A percentile compares a stretch with the other conserved stretches of the same genome.
These are phyloP conservation scores for Raphanus raphanistrum DNA, from an alignment of 345 rosid genomes.

Conservation along the genomic window DNA sequence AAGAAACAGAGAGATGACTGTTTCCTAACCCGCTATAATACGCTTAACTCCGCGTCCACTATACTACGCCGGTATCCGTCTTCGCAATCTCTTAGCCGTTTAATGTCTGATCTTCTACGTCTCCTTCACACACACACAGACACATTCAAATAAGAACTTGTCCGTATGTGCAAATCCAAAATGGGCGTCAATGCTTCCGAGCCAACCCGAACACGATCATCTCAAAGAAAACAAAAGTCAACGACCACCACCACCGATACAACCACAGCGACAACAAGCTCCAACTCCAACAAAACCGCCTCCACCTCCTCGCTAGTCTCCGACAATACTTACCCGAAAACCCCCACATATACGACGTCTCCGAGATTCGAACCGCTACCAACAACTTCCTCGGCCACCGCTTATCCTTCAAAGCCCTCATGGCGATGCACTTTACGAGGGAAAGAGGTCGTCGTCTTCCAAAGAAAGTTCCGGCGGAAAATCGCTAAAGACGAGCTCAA, in stretches of 20 bases:
- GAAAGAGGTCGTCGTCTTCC: slow-evolving; percentile 61
- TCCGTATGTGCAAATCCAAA: slow-evolving; percentile 61
- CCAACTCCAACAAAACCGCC: slow-evolving; percentile 17
- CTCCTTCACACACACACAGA: background rate
- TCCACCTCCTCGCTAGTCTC: slow-evolving; percentile 59
- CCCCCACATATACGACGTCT: slow-evolving; percentile 75
- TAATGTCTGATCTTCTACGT: background rate
- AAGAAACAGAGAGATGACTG: slow-evolving; percentile 1
- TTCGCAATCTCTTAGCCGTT: background rate
- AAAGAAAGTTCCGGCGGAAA: slow-evolving; percentile 66
- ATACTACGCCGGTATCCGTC: background rate
- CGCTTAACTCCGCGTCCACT: background rate
- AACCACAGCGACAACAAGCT: background rate
- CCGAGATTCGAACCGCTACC: slow-evolving; percentile 82
- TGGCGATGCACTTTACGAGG: slow-evolving; percentile 79
- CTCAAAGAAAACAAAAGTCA: slow-evolving; percentile 30
- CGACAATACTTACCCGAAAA: slow-evolving; percentile 63
- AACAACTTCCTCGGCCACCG: slow-evolving; percentile 81
- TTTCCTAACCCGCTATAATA: background rate
- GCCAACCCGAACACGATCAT: slow-evolving; percentile 40
- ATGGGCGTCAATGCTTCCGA: slow-evolving; percentile 54
- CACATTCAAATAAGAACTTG: background rate
- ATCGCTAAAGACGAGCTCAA: slow-evolving; percentile 43
- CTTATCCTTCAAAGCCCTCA: slow-evolving; percentile 51
- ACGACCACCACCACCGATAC: slow-evolving; percentile 15